Percentiles rank a stretch among this genome's conserved stretches.
phyloP scores from a whole-genome alignment of 2,329 filamentous ascomycete genomes.

The Graphilbum sp. region DNA sequence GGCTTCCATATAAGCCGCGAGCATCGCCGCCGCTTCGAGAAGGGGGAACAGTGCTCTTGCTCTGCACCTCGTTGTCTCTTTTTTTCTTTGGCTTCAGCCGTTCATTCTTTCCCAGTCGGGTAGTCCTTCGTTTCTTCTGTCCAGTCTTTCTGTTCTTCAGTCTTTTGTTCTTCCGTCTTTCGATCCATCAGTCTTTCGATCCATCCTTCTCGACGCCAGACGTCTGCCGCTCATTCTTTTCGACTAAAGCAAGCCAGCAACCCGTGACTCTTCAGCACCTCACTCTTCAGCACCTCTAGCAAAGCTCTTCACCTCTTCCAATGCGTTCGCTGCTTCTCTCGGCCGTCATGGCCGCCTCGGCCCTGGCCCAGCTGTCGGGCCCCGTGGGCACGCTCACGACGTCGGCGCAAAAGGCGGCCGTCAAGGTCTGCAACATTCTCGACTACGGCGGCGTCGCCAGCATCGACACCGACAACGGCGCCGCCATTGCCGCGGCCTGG shows the following conservation, averaged over 20 bases:
- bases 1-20: too few species aligned
- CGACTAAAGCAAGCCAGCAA: too few species aligned
- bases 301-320: neutral
- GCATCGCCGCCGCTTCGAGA: too few species aligned
- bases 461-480: conserved; percentile 32
- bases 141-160: neutral
- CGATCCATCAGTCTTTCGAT: neutral
- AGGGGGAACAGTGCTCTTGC: too few species aligned
- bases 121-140: neutral
- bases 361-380: conserved; percentile 21
- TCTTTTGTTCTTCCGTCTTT: neutral
- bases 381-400: conserved; percentile 27
- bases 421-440: conserved; percentile 32
- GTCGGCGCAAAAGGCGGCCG: conserved; percentile 21
- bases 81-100: too few species aligned
- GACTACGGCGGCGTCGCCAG: conserved; percentile 34
- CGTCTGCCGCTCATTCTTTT: neutral
- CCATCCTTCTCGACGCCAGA: neutral
- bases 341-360: neutral
- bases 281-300: neutral
- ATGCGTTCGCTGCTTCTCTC: neutral
- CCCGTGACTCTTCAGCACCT: too few species aligned
- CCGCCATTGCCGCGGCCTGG: conserved; percentile 29
- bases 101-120: too few species aligned
- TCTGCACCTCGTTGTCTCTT: too few species aligned